Conservation (phyloP, 306 rosid species). For the Rosa persica region DNA sequence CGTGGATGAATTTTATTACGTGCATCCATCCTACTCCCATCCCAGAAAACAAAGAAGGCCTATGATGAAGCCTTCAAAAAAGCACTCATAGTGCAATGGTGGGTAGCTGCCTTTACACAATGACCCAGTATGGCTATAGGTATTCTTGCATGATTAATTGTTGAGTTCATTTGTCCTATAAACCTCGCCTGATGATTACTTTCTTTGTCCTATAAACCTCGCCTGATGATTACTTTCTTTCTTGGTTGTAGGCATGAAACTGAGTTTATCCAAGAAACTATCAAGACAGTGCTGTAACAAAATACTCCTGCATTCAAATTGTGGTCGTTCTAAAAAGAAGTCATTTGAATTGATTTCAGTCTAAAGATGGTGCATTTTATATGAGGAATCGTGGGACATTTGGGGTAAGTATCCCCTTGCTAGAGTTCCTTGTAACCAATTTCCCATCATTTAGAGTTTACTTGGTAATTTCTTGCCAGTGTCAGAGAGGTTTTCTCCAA, state of each 20-base stretch:
- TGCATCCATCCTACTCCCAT: neutral
- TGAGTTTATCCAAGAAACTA: neutral
- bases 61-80: neutral
- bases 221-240: neutral
- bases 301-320: neutral
- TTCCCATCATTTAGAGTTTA: neutral
- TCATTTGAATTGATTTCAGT: neutral
- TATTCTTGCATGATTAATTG: neutral
- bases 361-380: neutral
- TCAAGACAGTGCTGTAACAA: neutral
- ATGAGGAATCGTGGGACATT: neutral
- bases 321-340: neutral
- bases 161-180: neutral
- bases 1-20: neutral
- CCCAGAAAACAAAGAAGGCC: neutral
- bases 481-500: neutral
- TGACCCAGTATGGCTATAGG: neutral
- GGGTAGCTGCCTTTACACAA: neutral
- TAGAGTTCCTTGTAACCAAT: too few species aligned
- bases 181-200: neutral
- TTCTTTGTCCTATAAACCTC: neutral
- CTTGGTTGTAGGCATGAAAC: neutral
- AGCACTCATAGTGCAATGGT: neutral
- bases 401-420: too few species aligned
- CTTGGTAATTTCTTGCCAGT: neutral